Evolutionary conservation across 371 early-diverging fungal species (phyloP).

Genomic region (Rhizopus microsporus): DNA sequence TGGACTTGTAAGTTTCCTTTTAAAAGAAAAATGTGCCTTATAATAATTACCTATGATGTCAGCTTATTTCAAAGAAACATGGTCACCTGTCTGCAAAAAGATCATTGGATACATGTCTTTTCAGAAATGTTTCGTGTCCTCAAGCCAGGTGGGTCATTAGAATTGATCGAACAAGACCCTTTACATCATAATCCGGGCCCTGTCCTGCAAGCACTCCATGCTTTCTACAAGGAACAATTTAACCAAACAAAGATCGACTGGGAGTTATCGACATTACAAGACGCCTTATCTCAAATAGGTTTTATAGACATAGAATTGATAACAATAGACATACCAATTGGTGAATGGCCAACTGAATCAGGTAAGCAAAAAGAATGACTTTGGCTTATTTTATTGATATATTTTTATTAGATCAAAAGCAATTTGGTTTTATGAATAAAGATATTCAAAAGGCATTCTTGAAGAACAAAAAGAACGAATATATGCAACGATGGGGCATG

Average conservation of each 20-base stretch:
- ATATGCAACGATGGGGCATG: constrained; percentile 44
- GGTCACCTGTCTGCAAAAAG: constrained; percentile 28
- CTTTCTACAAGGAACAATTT: constrained; percentile 38
- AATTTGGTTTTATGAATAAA: constrained; percentile 54
- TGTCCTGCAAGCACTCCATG: constrained; percentile 47
- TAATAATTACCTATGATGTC: not conserved
- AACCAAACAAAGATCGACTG: constrained; percentile 26
- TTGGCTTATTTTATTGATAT: not conserved
- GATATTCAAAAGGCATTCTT: constrained; percentile 44
- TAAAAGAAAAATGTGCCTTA: not conserved
- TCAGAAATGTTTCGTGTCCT: constrained; percentile 47
- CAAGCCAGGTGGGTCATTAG: constrained; percentile 46
- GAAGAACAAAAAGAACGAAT: constrained; percentile 33
- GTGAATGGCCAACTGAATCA: constrained; percentile 51
- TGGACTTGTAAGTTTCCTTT: constrained; percentile 39
- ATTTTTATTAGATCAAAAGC: constrained; percentile 35
- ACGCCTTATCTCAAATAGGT: constrained; percentile 22
- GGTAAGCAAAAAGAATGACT: constrained; percentile 15
- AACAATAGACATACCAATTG: constrained; percentile 44
- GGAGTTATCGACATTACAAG: constrained; percentile 20
- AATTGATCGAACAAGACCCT: constrained; percentile 42
- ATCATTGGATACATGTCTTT: constrained; percentile 36
- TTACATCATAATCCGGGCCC: constrained; percentile 48
- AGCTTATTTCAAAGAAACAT: constrained; percentile 49
- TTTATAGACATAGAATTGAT: constrained; percentile 30